These are phyloP conservation scores for Sequoiadendron giganteum DNA, from an alignment of 75 land plant genomes.

Conservation along the genomic window DNA sequence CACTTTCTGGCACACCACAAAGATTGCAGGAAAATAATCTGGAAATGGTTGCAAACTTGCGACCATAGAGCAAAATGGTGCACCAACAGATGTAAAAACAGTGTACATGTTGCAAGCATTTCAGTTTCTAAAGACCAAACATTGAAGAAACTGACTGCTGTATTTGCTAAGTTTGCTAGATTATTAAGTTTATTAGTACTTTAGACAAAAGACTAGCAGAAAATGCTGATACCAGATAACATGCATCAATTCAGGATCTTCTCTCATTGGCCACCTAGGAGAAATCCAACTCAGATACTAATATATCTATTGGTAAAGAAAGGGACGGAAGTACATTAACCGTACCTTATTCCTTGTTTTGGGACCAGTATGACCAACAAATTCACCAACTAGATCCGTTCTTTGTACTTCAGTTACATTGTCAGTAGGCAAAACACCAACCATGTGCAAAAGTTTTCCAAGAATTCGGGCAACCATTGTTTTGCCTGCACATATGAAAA, in stretches of 20 bases:
- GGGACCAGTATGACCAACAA: constrained; percentile 99
- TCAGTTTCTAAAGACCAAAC: not conserved
- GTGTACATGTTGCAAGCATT: not conserved
- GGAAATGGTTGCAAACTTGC: not conserved
- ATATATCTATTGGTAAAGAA: not conserved
- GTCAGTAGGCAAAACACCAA: constrained; percentile 80
- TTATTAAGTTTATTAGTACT: not conserved
- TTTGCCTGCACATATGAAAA: constrained; percentile 56
- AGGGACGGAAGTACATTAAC: not conserved
- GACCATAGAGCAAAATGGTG: not conserved
- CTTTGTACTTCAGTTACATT: constrained; percentile 95
- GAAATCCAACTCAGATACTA: not conserved
- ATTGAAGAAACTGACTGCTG: not conserved
- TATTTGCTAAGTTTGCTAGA: not conserved
- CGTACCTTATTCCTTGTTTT: constrained; percentile 81
- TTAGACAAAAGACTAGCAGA: not conserved
- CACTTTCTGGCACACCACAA: not conserved
- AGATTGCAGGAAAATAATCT: not conserved
- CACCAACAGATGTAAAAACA: not conserved
- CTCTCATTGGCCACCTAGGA: not conserved
- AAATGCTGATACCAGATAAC: not conserved
- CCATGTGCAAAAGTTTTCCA: constrained; percentile 83
- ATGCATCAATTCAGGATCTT: not conserved
- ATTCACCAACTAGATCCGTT: constrained; percentile 96
- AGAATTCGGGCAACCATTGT: constrained; percentile 92